These are phyloP conservation scores for Paraphysoderma sedebokerense DNA, from an alignment of 371 early-diverging fungal species.

Conservation along the genomic window DNA sequence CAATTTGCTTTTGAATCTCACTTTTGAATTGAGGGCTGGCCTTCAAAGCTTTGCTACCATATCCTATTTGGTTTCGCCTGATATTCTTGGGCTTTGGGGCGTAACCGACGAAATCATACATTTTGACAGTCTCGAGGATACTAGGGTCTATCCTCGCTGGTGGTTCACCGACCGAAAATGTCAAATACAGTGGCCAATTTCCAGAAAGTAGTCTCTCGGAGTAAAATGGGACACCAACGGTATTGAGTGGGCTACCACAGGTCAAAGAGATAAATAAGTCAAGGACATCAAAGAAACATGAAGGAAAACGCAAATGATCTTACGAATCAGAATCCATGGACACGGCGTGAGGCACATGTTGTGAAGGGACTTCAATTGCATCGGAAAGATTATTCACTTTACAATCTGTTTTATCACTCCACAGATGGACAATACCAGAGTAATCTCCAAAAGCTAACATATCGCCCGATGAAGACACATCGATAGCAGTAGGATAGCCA, in stretches of 20 bases:
- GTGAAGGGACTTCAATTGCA: slow-evolving; percentile 32
- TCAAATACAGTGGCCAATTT: slow-evolving; percentile 37
- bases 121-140: slow-evolving; percentile 49
- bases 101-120: no score
- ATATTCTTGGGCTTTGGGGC: slow-evolving; percentile 63
- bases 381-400: slow-evolving; percentile 50
- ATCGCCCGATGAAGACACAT: slow-evolving; percentile 57
- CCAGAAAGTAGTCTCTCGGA: slow-evolving; percentile 49
- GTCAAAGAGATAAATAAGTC: no score
- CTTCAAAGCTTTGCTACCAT: slow-evolving; percentile 10
- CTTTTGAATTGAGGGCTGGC: not conserved
- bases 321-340: not conserved
- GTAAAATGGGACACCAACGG: slow-evolving; percentile 65
- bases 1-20: no score
- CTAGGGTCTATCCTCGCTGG: slow-evolving; percentile 50
- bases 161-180: slow-evolving; percentile 47
- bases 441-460: slow-evolving; percentile 51
- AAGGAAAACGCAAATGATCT: no score
- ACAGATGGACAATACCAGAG: slow-evolving; percentile 43
- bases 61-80: slow-evolving; percentile 54
- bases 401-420: no score
- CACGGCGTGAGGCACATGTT: no score
- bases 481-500: no score
- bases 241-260: slow-evolving; percentile 59
- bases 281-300: no score